phyloP scores from a whole-genome alignment of 148 eudicot species.

The Salicornia ramosissima region DNA sequence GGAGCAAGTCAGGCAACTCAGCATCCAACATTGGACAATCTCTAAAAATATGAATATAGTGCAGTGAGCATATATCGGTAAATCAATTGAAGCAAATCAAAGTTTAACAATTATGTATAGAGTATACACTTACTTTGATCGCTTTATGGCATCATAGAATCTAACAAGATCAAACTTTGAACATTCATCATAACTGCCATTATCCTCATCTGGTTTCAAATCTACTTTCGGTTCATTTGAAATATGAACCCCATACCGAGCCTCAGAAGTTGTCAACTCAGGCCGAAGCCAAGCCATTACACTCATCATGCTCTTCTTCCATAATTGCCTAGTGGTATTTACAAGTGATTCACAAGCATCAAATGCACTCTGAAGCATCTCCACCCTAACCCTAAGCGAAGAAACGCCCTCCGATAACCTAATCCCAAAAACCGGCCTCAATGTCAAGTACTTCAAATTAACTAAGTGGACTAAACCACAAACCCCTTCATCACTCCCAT shows the following conservation, averaged over 20 bases:
- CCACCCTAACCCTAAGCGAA: conserved; percentile 66
- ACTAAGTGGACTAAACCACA: conserved; percentile 70
- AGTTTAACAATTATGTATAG: conserved; percentile 4
- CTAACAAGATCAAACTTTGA: conserved; percentile 67
- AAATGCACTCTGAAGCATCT: conserved; percentile 56
- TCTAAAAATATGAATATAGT: conserved; percentile 33
- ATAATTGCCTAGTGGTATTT: conserved; percentile 56
- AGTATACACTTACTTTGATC: conserved; percentile 70
- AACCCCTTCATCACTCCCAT: conserved; percentile 78
- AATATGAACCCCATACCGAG: conserved; percentile 50
- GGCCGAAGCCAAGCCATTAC: conserved; percentile 94
- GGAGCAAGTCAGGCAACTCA: conserved; percentile 68
- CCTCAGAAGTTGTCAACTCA: conserved; percentile 80
- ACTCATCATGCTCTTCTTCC: conserved; percentile 90
- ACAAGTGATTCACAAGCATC: conserved; percentile 75
- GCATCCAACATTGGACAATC: conserved; percentile 63
- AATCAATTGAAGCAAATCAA: background rate
- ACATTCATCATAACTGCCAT: conserved; percentile 20
- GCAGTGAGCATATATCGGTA: conserved; percentile 8
- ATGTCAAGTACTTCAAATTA: conserved; percentile 53
- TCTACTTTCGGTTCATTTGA: conserved; percentile 25
- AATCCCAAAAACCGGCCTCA: conserved; percentile 58
- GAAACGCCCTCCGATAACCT: conserved; percentile 31
- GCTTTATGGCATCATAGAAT: conserved; percentile 91
- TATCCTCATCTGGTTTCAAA: conserved; percentile 23